A percentile compares a stretch with the other conserved stretches of the same genome.
Conservation (phyloP, 225 moss, liverwort and hornwort species). For the Sphagnum tenellum region DNA sequence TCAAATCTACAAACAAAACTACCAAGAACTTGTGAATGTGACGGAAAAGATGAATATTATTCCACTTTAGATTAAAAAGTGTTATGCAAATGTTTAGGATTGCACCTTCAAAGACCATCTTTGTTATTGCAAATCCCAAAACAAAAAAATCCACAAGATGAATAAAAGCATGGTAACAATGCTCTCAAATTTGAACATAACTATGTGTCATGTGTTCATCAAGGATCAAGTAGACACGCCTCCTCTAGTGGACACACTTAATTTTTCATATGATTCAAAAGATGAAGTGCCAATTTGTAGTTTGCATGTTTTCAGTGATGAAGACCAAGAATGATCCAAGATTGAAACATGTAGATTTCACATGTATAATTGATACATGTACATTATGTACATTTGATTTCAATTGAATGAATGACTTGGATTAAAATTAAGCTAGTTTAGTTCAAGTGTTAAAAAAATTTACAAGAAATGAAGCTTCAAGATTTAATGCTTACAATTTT, state of each 20-base stretch:
- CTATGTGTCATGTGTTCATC: background rate
- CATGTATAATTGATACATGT: too few relatives aligned
- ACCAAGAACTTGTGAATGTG: background rate
- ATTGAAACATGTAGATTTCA: too few relatives aligned
- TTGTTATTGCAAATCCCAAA: background rate
- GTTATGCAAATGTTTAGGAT: background rate
- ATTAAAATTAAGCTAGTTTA: too few relatives aligned
- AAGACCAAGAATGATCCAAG: background rate
- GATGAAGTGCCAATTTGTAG: background rate
- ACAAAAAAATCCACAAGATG: background rate
- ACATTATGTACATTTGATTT: too few relatives aligned
- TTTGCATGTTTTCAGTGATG: background rate
- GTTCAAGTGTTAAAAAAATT: too few relatives aligned
- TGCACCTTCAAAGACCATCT: background rate
- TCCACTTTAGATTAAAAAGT: background rate
- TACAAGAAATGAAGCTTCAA: too few relatives aligned
- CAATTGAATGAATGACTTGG: too few relatives aligned
- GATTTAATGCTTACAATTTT: background rate
- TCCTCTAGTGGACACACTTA: background rate
- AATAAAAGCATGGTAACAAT: background rate
- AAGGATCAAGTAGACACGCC: background rate
- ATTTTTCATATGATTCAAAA: background rate
- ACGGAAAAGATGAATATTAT: background rate
- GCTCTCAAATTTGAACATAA: background rate
- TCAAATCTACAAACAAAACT: background rate